Evolutionary conservation across 164 flowering plant species (phyloP).

Genomic region (Protea cynaroides): DNA sequence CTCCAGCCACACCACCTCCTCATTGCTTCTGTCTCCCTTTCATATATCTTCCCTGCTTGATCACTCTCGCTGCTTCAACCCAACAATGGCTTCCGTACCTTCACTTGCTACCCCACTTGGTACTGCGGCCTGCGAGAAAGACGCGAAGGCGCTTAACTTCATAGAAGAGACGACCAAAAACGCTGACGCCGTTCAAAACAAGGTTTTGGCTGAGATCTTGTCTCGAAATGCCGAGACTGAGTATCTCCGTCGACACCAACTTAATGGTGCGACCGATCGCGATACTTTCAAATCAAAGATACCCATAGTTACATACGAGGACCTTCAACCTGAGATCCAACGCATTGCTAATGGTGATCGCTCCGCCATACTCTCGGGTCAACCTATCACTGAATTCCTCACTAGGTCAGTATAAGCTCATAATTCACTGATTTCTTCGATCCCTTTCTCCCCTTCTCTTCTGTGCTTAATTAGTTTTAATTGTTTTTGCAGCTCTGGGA

Average conservation of each 20-base stretch:
- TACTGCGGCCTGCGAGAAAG: conserved; percentile 37
- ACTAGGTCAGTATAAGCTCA: conserved; percentile 53
- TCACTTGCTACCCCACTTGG: conserved; percentile 18
- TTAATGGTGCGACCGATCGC: conserved; percentile 47
- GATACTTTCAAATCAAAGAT: conserved; percentile 49
- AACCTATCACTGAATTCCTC: conserved; percentile 73
- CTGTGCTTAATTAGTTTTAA: too few relatives aligned
- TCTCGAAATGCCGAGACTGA: conserved; percentile 47
- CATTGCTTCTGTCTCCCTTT: too few relatives aligned
- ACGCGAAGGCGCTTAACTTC: conserved; percentile 53
- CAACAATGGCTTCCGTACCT: conserved; percentile 30
- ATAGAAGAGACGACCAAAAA: conserved; percentile 63
- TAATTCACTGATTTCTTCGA: too few relatives aligned
- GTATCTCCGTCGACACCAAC: conserved; percentile 39
- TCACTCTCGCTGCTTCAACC: neutral
- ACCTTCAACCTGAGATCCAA: conserved; percentile 59
- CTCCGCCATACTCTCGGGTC: conserved; percentile 51
- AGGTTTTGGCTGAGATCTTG: conserved; percentile 48
- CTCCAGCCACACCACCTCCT: neutral
- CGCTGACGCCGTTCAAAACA: conserved; percentile 46
- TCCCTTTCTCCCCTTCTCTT: neutral
- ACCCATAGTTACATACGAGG: conserved; percentile 62
- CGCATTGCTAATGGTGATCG: conserved; percentile 73
- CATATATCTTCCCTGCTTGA: neutral
- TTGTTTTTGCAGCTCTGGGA: conserved; percentile 54